Conservation (phyloP, 768 basidiomycete genomes). For the Tulasnella sp. region DNA sequence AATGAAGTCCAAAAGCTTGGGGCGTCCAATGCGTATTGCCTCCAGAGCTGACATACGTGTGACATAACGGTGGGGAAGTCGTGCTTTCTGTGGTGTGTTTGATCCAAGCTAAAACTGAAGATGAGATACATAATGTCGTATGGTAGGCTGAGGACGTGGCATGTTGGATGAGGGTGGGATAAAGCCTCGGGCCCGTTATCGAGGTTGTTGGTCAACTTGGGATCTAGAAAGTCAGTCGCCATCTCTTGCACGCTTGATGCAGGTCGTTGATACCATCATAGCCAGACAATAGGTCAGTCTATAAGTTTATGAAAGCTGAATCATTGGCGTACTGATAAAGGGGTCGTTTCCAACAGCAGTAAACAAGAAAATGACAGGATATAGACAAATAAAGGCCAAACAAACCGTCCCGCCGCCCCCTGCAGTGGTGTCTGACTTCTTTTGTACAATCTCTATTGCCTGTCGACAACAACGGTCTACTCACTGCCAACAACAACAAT, state of each 20-base stretch:
- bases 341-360: no score
- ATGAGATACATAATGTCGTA: neutral
- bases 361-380: neutral
- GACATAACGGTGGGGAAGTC: neutral
- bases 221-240: neutral
- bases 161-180: neutral
- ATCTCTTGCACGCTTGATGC: neutral
- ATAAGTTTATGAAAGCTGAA: neutral
- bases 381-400: neutral
- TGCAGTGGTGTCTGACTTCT: no score
- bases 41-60: neutral
- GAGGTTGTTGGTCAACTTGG: neutral
- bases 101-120: neutral
- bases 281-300: neutral
- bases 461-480: no score
- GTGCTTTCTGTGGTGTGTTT: neutral
- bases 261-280: neutral
- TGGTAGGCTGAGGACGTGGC: neutral
- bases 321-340: neutral
- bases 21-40: neutral
- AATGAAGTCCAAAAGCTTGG: neutral
- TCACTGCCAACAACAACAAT: no score
- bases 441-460: no score
- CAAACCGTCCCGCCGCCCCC: neutral
- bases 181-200: neutral